A percentile compares a stretch with the other conserved stretches of the same genome.
These are phyloP conservation scores for Juglanconis juglandina DNA, from an alignment of 2,329 filamentous ascomycete genomes.

Conservation along the genomic window DNA sequence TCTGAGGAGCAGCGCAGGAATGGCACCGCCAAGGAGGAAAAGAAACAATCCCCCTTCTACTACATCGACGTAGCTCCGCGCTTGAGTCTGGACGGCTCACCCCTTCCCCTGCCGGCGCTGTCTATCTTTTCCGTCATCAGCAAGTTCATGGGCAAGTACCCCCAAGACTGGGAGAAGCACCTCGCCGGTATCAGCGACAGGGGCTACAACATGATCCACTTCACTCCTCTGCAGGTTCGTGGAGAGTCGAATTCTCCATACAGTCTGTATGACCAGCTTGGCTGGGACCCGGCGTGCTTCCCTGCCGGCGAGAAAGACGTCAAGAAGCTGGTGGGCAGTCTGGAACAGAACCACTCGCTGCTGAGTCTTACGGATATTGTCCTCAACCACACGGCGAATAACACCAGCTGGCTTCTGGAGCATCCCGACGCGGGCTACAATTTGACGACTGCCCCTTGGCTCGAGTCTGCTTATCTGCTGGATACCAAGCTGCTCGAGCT, in stretches of 20 bases:
- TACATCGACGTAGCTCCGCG: slow-evolving; percentile 92
- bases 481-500: slow-evolving; percentile 68
- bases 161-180: slow-evolving; percentile 85
- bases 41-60: slow-evolving; percentile 71
- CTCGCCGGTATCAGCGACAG: slow-evolving; percentile 81
- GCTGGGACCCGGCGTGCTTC: slow-evolving; percentile 79
- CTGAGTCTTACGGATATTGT: slow-evolving; percentile 93
- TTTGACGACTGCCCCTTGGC: slow-evolving; percentile 79
- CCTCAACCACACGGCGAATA: slow-evolving; percentile 95
- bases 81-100: slow-evolving; percentile 68
- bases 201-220: slow-evolving; percentile 99
- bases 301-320: slow-evolving; percentile 83
- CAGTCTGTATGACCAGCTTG: slow-evolving; percentile 88
- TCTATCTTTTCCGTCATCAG: slow-evolving; percentile 92
- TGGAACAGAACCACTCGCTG: slow-evolving; percentile 81
- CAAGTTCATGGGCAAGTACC: slow-evolving; percentile 96
- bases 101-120: slow-evolving; percentile 79
- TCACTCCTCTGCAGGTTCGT: slow-evolving; percentile 86
- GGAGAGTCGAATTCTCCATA: slow-evolving; percentile 94
- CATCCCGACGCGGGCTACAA: slow-evolving; percentile 97
- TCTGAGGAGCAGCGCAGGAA: slow-evolving; percentile 51
- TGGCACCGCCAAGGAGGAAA: slow-evolving; percentile 45
- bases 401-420: slow-evolving; percentile 88
- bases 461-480: slow-evolving; percentile 61
- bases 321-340: slow-evolving; percentile 68